Percentiles rank a stretch among this genome's conserved stretches.
Conservation (phyloP, 768 basidiomycete genomes). For the Xanthoconium purpureum region DNA sequence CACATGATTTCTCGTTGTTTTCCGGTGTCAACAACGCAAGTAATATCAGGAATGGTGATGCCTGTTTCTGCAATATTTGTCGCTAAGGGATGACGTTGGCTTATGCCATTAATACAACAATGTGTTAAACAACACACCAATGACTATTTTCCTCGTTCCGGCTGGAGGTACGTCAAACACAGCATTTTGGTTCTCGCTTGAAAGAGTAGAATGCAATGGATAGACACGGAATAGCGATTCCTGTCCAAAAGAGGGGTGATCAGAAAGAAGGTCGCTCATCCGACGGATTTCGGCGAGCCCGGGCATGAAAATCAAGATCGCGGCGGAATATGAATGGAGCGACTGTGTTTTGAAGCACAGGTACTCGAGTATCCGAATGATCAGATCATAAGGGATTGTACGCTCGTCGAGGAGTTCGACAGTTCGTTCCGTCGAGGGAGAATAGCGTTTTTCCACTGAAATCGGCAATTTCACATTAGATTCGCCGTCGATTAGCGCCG, state of each 20-base stretch:
- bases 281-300: constrained; percentile 92
- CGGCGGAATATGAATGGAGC: constrained; percentile 62
- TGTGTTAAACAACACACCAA: constrained; percentile 52
- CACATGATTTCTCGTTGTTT: constrained; percentile 93
- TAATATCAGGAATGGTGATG: constrained; percentile 97
- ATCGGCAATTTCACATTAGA: constrained; percentile 26
- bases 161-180: constrained; percentile 86
- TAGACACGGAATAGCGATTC: constrained; percentile 66
- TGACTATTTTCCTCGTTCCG: constrained; percentile 88
- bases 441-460: constrained; percentile 79
- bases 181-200: constrained; percentile 84
- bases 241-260: constrained; percentile 70
- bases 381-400: constrained; percentile 87
- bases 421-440: constrained; percentile 65
- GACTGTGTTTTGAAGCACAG: constrained; percentile 68
- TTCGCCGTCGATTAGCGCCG: constrained; percentile 28
- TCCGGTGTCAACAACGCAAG: constrained; percentile 92
- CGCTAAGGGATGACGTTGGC: constrained; percentile 40
- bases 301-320: constrained; percentile 90
- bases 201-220: constrained; percentile 89
- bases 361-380: constrained; percentile 75
- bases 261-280: constrained; percentile 74
- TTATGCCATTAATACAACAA: background rate
- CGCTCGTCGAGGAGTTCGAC: constrained; percentile 86
- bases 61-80: constrained; percentile 97